Conservation (phyloP, 257 asterid genomes). For the Rubia yunnanensis region DNA sequence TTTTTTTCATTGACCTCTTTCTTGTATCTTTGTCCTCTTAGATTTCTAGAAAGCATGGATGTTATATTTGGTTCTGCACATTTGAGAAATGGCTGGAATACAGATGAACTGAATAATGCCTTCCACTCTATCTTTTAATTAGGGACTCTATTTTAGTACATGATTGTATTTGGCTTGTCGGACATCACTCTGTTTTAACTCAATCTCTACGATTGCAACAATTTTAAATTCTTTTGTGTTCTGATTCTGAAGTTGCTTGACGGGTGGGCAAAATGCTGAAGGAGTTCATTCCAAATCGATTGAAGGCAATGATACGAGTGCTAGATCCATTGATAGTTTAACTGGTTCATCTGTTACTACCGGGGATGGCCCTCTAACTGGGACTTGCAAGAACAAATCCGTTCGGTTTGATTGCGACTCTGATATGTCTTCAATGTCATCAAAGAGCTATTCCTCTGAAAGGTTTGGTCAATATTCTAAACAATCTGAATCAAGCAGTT, state of each 20-base stretch:
- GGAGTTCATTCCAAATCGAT: constrained; percentile 17
- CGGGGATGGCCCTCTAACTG: background rate
- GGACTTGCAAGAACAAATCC: constrained; percentile 24
- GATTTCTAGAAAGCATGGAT: background rate
- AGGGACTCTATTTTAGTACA: background rate
- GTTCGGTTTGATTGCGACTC: constrained; percentile 37
- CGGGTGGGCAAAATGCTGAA: constrained; percentile 17
- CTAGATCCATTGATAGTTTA: constrained; percentile 4
- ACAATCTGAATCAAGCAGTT: constrained; percentile 28
- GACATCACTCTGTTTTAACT: background rate
- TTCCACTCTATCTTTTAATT: background rate
- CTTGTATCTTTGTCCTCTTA: background rate
- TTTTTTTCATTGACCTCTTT: background rate
- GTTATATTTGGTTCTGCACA: background rate
- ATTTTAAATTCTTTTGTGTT: background rate
- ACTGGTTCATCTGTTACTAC: constrained; percentile 1
- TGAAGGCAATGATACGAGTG: background rate
- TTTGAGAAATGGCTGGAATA: background rate
- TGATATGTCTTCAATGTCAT: constrained; percentile 29
- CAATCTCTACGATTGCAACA: background rate
- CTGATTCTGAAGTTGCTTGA: constrained; percentile 7
- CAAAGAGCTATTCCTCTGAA: constrained; percentile 23
- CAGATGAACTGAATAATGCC: background rate
- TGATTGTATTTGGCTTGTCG: background rate
- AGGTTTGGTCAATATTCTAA: constrained; percentile 26